Percentiles rank a stretch among this genome's conserved stretches.
phyloP scores from a whole-genome alignment of 768 basidiomycete genomes.

The Phaeotremella skinneri region DNA sequence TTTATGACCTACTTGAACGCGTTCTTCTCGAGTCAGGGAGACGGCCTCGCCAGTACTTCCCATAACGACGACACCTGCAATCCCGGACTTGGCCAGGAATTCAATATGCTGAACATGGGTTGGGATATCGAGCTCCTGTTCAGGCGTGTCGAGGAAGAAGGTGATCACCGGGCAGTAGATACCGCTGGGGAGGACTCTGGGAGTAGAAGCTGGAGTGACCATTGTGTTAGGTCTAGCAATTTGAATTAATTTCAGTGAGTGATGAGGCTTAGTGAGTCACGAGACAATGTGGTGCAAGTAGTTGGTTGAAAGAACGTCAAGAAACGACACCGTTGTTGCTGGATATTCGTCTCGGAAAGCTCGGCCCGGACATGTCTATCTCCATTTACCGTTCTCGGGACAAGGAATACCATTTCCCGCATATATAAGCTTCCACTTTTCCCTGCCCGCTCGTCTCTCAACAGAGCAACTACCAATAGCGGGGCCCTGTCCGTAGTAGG shows the following conservation, averaged over 20 bases:
- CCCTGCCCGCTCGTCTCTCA: no score
- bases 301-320: background rate
- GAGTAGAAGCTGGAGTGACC: background rate
- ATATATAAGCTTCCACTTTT: no score
- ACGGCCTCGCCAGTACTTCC: conserved; percentile 50
- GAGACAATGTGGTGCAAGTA: background rate
- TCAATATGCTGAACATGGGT: conserved; percentile 50
- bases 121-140: conserved; percentile 50
- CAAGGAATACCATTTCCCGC: no score
- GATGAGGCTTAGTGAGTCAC: no score
- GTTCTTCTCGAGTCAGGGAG: conserved; percentile 45
- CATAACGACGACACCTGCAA: conserved; percentile 45
- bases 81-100: conserved; percentile 44
- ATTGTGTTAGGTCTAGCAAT: background rate
- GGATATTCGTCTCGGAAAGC: no score
- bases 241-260: no score
- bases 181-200: conserved; percentile 27
- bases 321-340: no score
- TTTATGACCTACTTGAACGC: conserved; percentile 36
- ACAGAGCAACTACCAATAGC: no score
- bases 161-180: conserved; percentile 47
- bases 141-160: conserved; percentile 47
- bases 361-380: no score
- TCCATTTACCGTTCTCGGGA: no score
- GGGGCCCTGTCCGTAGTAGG: no score